A percentile compares a stretch with the other conserved stretches of the same genome.
phyloP scores from a whole-genome alignment of 768 basidiomycete species.

The Crepidotus variabilis region DNA sequence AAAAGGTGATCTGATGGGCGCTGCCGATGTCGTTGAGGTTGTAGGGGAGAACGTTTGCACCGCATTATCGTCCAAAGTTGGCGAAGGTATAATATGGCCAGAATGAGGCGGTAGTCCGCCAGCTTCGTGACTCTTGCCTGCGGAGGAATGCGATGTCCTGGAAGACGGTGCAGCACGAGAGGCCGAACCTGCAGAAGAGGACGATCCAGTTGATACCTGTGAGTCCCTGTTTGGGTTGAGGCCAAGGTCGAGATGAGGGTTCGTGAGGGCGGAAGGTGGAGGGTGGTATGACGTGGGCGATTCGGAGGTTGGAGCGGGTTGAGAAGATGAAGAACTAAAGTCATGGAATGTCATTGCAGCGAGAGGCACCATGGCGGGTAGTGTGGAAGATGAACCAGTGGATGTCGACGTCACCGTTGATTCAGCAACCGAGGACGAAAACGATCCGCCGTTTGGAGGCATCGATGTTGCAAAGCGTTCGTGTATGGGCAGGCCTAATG shows the following conservation, averaged over 20 bases:
- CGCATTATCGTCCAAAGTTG: not conserved
- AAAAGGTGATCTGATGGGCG: not conserved
- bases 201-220: slow-evolving; percentile 10
- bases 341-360: slow-evolving; percentile 4
- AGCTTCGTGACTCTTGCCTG: not conserved
- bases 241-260: not conserved
- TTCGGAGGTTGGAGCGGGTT: not conserved
- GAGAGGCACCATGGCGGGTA: not conserved
- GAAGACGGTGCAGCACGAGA: slow-evolving; percentile 2
- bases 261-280: not conserved
- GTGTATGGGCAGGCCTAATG: slow-evolving; percentile 38
- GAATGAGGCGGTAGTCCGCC: not conserved
- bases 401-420: slow-evolving; percentile 1
- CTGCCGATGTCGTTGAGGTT: not conserved
- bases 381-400: slow-evolving; percentile 1
- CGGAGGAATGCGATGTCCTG: slow-evolving; percentile 1
- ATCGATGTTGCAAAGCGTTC: slow-evolving; percentile 31
- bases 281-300: not conserved
- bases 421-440: not conserved
- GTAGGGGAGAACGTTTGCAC: not conserved
- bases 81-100: not conserved
- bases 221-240: slow-evolving; percentile 9
- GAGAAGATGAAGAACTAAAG: not conserved
- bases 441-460: slow-evolving; percentile 12
- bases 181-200: slow-evolving; percentile 8